Percentiles rank a stretch among this genome's conserved stretches.
phyloP scores from a whole-genome alignment of 176 grass and related monocot genomes.

The Sorghum bicolor region DNA sequence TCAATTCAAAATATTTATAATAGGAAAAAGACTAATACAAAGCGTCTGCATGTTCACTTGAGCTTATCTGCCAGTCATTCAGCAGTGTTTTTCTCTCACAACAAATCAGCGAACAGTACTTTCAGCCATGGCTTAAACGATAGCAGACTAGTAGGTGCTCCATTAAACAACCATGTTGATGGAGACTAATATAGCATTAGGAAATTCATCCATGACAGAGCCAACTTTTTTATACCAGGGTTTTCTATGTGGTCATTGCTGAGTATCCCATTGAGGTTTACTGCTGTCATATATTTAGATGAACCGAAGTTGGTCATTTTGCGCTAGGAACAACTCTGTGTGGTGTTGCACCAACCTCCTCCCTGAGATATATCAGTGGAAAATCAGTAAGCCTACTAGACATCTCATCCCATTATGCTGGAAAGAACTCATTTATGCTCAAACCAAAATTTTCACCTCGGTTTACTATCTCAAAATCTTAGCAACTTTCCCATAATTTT shows the following conservation, averaged over 20 bases:
- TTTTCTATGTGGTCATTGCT: constrained; percentile 50
- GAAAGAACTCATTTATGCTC: background rate
- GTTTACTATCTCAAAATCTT: background rate
- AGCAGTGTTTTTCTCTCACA: no score
- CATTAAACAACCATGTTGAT: background rate
- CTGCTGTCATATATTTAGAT: constrained; percentile 48
- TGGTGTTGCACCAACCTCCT: constrained; percentile 61
- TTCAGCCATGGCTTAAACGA: no score
- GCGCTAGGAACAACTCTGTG: constrained; percentile 38
- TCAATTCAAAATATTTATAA: background rate
- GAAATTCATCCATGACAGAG: background rate
- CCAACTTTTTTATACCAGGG: constrained; percentile 41
- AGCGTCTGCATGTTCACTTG: no score
- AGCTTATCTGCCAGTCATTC: no score
- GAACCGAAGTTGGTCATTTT: constrained; percentile 48
- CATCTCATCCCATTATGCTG: background rate
- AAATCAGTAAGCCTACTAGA: background rate
- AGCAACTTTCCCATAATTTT: no score
- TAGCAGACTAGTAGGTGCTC: background rate
- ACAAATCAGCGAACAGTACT: no score
- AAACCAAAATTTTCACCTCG: background rate
- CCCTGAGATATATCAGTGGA: constrained; percentile 40
- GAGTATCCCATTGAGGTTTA: constrained; percentile 54
- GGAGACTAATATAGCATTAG: background rate
- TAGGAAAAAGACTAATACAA: background rate